phyloP scores from a whole-genome alignment of 2,329 filamentous ascomycete species.

The Diaporthe sp. region DNA sequence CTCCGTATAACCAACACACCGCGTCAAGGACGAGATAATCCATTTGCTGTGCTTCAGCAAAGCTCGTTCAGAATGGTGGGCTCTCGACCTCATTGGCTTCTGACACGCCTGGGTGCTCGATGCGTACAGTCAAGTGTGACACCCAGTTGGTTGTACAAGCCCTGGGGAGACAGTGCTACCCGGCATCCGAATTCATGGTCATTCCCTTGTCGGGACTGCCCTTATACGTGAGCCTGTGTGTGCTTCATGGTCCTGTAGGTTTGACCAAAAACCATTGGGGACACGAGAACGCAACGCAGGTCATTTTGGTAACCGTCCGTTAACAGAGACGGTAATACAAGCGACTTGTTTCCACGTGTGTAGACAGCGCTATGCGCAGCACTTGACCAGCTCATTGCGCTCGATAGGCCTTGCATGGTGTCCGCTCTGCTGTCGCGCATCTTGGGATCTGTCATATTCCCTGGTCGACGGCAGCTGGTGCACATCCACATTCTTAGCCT shows the following conservation, averaged over 20 bases:
- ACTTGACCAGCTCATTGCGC: background rate
- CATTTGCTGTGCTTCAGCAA: conserved; percentile 15
- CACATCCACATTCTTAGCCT: background rate
- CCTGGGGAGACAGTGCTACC: background rate
- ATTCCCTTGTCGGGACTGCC: background rate
- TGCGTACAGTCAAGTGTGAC: background rate
- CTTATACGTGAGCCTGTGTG: background rate
- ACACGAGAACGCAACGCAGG: background rate
- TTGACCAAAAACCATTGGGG: background rate
- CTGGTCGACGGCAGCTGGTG: background rate
- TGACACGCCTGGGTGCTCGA: conserved; percentile 3
- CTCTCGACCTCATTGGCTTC: background rate
- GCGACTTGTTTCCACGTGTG: background rate
- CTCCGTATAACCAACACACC: background rate
- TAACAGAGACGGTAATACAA: background rate
- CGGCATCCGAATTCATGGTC: background rate
- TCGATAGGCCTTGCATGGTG: background rate
- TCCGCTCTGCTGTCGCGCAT: background rate
- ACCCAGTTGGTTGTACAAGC: background rate
- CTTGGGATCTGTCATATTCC: background rate
- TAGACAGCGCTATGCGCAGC: background rate
- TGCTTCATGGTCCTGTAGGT: background rate
- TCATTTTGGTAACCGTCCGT: background rate
- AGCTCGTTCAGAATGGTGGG: background rate
- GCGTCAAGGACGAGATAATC: background rate